Conservation (phyloP, 352 stramenopile species). For the Phytophthora pisi region DNA sequence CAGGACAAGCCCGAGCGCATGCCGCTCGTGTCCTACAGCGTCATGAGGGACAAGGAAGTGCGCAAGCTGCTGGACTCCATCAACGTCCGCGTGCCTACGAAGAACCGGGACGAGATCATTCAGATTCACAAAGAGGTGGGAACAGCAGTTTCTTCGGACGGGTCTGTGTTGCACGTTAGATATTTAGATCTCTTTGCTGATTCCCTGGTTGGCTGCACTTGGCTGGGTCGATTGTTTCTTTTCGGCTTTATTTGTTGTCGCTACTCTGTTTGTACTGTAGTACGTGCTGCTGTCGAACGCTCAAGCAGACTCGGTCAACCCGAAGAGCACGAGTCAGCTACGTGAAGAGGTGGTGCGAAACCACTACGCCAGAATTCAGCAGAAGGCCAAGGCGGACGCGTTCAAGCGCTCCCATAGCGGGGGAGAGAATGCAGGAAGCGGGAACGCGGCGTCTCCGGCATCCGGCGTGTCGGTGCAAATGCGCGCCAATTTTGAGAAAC, state of each 20-base stretch:
- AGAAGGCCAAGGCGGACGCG: slow-evolving; percentile 57
- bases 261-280: slow-evolving; percentile 33
- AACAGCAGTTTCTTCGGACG: neutral
- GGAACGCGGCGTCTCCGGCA: slow-evolving; percentile 35
- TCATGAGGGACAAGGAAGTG: slow-evolving; percentile 88
- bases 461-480: slow-evolving; percentile 59
- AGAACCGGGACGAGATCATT: slow-evolving; percentile 86
- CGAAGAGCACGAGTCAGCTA: slow-evolving; percentile 66
- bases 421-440: slow-evolving; percentile 29
- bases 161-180: neutral
- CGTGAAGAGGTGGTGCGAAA: slow-evolving; percentile 74
- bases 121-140: slow-evolving; percentile 89
- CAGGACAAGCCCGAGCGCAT: slow-evolving; percentile 59
- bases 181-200: neutral
- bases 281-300: slow-evolving; percentile 83
- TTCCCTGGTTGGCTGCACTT: neutral
- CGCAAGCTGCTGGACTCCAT: slow-evolving; percentile 76
- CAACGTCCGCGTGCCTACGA: slow-evolving; percentile 60
- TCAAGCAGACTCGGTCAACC: slow-evolving; percentile 80
- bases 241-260: slow-evolving; percentile 2
- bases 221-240: slow-evolving; percentile 1
- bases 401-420: slow-evolving; percentile 32
- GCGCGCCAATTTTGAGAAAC: slow-evolving; percentile 76
- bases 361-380: slow-evolving; percentile 67
- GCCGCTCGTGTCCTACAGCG: slow-evolving; percentile 81